Evolutionary conservation across 2,329 filamentous ascomycete genomes (phyloP), one percentile per base, ranked within the genome.

Genomic region (Rhexocercosporidium sp.): DNA sequence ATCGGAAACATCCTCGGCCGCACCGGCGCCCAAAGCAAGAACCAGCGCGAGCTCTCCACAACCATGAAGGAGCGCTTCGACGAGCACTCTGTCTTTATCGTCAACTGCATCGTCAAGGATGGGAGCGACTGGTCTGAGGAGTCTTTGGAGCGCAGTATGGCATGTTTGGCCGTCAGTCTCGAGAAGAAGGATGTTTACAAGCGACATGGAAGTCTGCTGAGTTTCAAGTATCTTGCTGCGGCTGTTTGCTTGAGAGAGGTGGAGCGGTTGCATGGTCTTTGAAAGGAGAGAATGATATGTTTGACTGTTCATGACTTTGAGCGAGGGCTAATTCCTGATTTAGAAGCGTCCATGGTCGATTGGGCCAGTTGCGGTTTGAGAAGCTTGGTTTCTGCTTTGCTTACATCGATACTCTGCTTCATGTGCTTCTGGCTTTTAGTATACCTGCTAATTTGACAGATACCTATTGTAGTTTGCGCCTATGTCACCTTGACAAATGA

Each of bases 1-100:
- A 81, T 83, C 34, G 87, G 87, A 31, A 84, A 81, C 61, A 86
- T 89, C 69, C 79, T 88, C 25, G 85, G 84, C 61, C 83, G 82
- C 66, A 80, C 79, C 11, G 81, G 80, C 16, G 73, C 75, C 2
- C 78, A 77, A 51, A 80, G 72, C 22, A 76, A 74, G 49, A 72
- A 75, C 3, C 80, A 82, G 64, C 78, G 77, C n/a, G 81, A 83
- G 25, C 69, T 74, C 5, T 82, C 82, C 1, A 74, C 74, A 1
- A 78, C 73, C 18, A 78, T 85, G 72, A 82, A 80, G 49, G 81
- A 82, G 11, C 78, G 80, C 37, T 82, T 81, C 46, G 77, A 80
- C 5, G 66, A 73, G 1, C 79, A 85, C 51, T 77, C 81, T 1
- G 71, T 74, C 0, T 81, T 80, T 57, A 79, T 80, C 18, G 76